Base-by-base conservation (phyloP, 495 filamentous ascomycete species). In the Xylaria scruposa region DNA sequence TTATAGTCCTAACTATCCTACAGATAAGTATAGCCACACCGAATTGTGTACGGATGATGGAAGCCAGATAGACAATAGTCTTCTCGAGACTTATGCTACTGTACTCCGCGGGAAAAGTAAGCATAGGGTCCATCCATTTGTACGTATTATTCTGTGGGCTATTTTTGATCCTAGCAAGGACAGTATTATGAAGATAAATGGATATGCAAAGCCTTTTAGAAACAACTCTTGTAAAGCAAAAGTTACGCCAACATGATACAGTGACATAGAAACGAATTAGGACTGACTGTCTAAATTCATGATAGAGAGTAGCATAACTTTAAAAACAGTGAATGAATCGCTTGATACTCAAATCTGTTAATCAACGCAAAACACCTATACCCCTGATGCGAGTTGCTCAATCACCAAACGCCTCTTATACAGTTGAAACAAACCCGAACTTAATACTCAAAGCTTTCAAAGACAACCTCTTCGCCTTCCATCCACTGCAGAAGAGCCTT, bases 401-500 rank as follows among this genome's bases (percentile, higher is more conserved):
- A 31, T 3, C 24, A 26, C 62, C 44, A 5, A 38, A 66, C 63
- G 29, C 63, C 46, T 49, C 12, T 38, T 17, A 67, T 38, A 8
- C 33, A 60, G 17, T 36, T 38, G 31, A 38, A 59, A 38, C 7
- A 60, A 4, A 6, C 56, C 17, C 58, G 19, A 42, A 24, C 5
- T 19, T 21, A 93, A 79, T 90, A 94, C 59, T 87, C 85, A 76
- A 95, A 94, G 80, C 90, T 90, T 78, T 94, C 93, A 79, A 86
- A 90, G 24, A 90, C 72, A 42, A 91, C 84, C 15, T 87, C 85
- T 72, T 90, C 88, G 4, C 86, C 90, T 24, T 83, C 80, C 64
- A 93, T 78, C 93, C 92, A 94, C 21, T 78, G 82, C 68, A 90
- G 56, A 61, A 94, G 67, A 13, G 77, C 74, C 72, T 83, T 88